phyloP scores from a whole-genome alignment of 1,284 basidiomycete genomes.

The Fomitopsis palustris region DNA sequence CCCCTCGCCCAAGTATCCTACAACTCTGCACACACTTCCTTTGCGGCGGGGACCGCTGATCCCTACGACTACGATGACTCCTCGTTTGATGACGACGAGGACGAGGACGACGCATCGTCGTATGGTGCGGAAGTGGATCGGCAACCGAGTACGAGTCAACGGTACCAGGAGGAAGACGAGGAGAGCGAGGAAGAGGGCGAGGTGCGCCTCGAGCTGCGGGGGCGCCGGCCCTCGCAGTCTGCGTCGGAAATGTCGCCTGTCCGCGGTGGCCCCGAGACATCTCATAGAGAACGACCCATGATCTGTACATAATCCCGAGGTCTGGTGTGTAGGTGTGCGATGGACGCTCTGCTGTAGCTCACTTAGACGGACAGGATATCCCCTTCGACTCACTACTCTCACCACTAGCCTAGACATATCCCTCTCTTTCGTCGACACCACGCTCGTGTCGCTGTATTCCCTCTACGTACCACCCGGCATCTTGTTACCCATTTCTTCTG shows the following conservation, averaged over 20 bases:
- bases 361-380: constrained; percentile 19
- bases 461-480: constrained; percentile 1
- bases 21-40: constrained; percentile 18
- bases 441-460: neutral
- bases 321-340: constrained; percentile 7
- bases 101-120: constrained; percentile 1
- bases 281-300: constrained; percentile 19
- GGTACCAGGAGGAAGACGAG: constrained; percentile 36
- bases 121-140: constrained; percentile 15
- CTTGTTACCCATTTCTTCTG: constrained; percentile 1
- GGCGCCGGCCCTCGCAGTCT: constrained; percentile 24
- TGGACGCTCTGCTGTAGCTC: constrained; percentile 16
- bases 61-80: constrained; percentile 19
- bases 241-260: constrained; percentile 20
- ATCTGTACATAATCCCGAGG: constrained; percentile 18
- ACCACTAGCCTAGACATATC: constrained; percentile 5
- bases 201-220: constrained; percentile 27
- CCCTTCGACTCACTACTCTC: constrained; percentile 1
- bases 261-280: constrained; percentile 14
- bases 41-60: constrained; percentile 18
- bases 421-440: neutral
- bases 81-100: constrained; percentile 11
- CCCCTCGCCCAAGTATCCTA: constrained; percentile 38
- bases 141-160: constrained; percentile 29
- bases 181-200: constrained; percentile 24